Conservation (phyloP, 2,329 filamentous ascomycete genomes). For the Amauroascus verrucosus region DNA sequence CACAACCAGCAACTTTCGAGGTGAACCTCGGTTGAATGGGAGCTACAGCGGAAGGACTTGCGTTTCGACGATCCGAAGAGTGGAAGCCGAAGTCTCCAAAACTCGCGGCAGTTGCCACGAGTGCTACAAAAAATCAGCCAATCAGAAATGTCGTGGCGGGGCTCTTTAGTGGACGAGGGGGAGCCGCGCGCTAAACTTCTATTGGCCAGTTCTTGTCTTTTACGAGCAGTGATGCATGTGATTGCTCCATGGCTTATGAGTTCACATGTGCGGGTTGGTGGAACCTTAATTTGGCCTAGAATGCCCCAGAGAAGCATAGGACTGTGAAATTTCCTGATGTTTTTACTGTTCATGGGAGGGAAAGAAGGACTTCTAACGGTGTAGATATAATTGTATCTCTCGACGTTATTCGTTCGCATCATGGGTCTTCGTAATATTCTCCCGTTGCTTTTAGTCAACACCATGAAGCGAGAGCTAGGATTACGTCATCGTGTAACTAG, state of each 20-base stretch:
- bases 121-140: neutral
- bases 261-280: constrained; percentile 1
- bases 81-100: neutral
- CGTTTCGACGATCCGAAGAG: neutral
- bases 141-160: neutral
- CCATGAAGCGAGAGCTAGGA: too few relatives aligned
- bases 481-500: neutral
- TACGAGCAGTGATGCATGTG: neutral
- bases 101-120: neutral
- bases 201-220: neutral
- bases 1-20: neutral
- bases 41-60: neutral
- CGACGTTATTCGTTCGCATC: too few relatives aligned
- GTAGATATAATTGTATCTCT: too few relatives aligned
- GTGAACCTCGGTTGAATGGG: constrained; percentile 5
- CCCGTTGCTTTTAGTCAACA: too few relatives aligned
- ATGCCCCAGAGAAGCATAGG: too few relatives aligned
- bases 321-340: too few relatives aligned
- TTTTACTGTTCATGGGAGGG: too few relatives aligned
- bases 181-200: neutral
- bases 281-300: too few relatives aligned
- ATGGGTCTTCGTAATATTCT: too few relatives aligned
- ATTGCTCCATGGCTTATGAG: neutral
- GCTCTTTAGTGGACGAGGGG: neutral
- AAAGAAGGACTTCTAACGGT: too few relatives aligned